Conservation (phyloP, 768 basidiomycete species). For the Sporobolomyces pararoseus region DNA sequence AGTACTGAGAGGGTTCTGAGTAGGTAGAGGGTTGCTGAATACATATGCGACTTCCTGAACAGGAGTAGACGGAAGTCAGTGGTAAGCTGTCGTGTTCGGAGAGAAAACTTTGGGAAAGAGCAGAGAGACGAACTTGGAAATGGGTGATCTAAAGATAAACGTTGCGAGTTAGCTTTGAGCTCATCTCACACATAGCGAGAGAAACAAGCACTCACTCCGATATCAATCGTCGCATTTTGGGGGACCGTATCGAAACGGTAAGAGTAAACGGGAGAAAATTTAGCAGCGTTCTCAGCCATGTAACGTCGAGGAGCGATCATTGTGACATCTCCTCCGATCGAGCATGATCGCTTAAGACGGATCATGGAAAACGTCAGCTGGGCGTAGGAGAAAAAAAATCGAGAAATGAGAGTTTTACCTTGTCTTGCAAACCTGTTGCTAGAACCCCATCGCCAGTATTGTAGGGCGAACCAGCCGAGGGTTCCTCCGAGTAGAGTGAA, state of each 20-base stretch:
- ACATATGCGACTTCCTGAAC: constrained; percentile 31
- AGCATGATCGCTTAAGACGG: constrained; percentile 1
- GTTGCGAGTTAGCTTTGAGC: too few species aligned
- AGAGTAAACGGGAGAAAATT: constrained; percentile 21
- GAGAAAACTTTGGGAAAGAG: not conserved
- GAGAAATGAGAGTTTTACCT: not conserved
- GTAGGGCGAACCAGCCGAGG: constrained; percentile 36
- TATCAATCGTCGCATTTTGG: constrained; percentile 22
- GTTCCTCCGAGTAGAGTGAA: constrained; percentile 36
- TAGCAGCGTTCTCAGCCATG: constrained; percentile 6
- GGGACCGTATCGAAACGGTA: constrained; percentile 34
- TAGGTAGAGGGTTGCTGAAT: constrained; percentile 20
- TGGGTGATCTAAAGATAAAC: not conserved
- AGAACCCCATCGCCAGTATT: constrained; percentile 39
- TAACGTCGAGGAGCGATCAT: constrained; percentile 21
- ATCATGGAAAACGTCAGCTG: not conserved
- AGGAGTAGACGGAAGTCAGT: not conserved
- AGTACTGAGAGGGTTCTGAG: constrained; percentile 31
- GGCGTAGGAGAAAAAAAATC: not conserved
- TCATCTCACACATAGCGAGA: not conserved
- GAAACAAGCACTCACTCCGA: constrained; percentile 6
- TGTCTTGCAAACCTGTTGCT: constrained; percentile 40
- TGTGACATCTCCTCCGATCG: constrained; percentile 7
- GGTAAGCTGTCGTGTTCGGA: not conserved
- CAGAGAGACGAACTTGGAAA: not conserved